Conservation (phyloP, 305 asterid species). For the Fraxinus ornus region DNA sequence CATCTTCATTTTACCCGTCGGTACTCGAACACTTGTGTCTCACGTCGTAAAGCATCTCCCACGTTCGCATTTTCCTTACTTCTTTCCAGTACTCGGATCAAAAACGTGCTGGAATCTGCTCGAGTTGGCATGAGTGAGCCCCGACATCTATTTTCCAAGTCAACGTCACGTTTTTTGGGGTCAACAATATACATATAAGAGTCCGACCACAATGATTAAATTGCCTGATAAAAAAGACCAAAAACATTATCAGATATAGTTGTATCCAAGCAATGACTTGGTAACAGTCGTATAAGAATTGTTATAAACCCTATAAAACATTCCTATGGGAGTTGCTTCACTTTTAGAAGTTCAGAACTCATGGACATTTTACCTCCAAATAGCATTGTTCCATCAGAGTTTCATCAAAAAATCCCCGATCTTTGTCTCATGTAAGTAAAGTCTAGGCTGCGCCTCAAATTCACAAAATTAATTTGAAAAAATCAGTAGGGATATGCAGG, state of each 20-base stretch:
- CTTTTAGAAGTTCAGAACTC: not conserved
- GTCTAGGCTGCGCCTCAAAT: not conserved
- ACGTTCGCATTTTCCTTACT: not conserved
- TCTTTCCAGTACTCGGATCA: not conserved
- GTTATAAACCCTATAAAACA: not conserved
- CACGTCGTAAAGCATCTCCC: not conserved
- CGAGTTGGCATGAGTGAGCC: not conserved
- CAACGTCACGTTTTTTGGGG: not conserved
- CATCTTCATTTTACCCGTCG: too few relatives aligned
- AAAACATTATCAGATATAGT: not conserved
- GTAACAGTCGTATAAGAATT: not conserved
- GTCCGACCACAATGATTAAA: not conserved
- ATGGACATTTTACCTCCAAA: not conserved
- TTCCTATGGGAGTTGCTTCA: not conserved
- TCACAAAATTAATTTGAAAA: not conserved
- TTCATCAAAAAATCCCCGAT: not conserved
- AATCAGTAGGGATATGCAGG: not conserved
- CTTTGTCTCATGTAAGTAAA: not conserved
- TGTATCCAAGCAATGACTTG: not conserved
- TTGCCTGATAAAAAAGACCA: not conserved
- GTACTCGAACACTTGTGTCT: too few relatives aligned
- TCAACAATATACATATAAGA: not conserved
- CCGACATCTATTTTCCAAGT: not conserved
- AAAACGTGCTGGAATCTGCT: not conserved
- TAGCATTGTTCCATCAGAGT: not conserved